These are phyloP conservation scores for Oenanthe sinensis DNA, from an alignment of 129 eudicot genomes.

Conservation along the genomic window DNA sequence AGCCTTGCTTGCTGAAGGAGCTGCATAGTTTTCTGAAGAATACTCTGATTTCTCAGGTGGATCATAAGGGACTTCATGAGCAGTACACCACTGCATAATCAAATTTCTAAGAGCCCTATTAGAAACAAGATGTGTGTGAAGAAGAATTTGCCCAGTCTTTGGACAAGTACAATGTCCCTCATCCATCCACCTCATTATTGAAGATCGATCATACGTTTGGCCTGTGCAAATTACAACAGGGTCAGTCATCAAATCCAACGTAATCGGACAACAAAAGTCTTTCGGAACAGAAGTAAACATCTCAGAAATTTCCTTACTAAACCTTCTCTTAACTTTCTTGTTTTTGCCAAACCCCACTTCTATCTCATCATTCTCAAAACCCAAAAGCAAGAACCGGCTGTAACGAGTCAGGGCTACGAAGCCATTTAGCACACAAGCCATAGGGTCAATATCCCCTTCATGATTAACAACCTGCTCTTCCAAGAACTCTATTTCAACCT, in stretches of 20 bases:
- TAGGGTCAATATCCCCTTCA: slow-evolving; percentile 67
- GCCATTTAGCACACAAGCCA: slow-evolving; percentile 41
- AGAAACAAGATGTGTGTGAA: slow-evolving; percentile 52
- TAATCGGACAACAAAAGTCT: slow-evolving; percentile 74
- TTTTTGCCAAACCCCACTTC: slow-evolving; percentile 21
- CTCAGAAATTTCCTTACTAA: slow-evolving; percentile 36
- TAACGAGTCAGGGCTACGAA: slow-evolving; percentile 59
- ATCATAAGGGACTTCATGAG: slow-evolving; percentile 43
- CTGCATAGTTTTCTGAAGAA: slow-evolving; percentile 21
- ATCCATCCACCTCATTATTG: slow-evolving; percentile 68
- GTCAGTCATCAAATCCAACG: slow-evolving; percentile 75
- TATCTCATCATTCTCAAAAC: slow-evolving; percentile 57
- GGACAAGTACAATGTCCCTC: slow-evolving; percentile 76
- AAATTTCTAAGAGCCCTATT: slow-evolving; percentile 64
- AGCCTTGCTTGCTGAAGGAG: slow-evolving; percentile 42
- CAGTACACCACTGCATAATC: slow-evolving; percentile 62
- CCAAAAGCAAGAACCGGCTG: slow-evolving; percentile 55
- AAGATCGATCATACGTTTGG: slow-evolving; percentile 65
- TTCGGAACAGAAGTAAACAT: slow-evolving; percentile 48
- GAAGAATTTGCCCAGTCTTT: slow-evolving; percentile 60
- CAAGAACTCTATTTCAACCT: slow-evolving; percentile 62
- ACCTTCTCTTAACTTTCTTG: slow-evolving; percentile 30
- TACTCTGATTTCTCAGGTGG: slow-evolving; percentile 38
- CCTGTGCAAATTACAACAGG: slow-evolving; percentile 79
- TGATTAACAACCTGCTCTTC: slow-evolving; percentile 71